Evolutionary conservation across 2,329 filamentous ascomycete species (phyloP).

Genomic region (Colletotrichum plurivorum): DNA sequence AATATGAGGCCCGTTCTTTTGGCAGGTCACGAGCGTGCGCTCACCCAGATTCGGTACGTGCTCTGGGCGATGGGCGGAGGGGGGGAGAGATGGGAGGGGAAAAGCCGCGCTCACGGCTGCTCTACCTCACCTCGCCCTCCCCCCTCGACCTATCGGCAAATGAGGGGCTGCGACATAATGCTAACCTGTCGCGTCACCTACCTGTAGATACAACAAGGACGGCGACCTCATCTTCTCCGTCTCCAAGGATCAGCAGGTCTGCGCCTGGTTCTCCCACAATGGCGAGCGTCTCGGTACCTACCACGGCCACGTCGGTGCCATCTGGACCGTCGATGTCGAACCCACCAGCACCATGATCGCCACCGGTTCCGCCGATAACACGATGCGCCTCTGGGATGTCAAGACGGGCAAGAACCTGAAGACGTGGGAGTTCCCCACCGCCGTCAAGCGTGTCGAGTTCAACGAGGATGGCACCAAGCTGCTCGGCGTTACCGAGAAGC

Average conservation of each 20-base stretch:
- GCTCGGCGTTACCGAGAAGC: slow-evolving; percentile 97
- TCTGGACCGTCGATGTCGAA: slow-evolving; percentile 99
- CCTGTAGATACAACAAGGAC: slow-evolving; percentile 85
- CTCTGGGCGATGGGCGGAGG: not conserved
- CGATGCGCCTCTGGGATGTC: slow-evolving; percentile 96
- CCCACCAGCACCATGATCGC: slow-evolving; percentile 92
- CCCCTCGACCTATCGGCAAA: not conserved
- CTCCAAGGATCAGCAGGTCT: slow-evolving; percentile 96
- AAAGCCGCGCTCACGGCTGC: not conserved
- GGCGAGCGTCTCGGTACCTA: slow-evolving; percentile 98
- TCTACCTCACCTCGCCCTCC: slow-evolving; percentile 1
- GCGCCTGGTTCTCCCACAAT: slow-evolving; percentile 97
- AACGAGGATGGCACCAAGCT: slow-evolving; percentile 92
- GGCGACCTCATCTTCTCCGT: slow-evolving; percentile 97
- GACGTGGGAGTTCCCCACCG: slow-evolving; percentile 97
- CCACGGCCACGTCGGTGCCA: slow-evolving; percentile 95
- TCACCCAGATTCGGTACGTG: slow-evolving; percentile 90
- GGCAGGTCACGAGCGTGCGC: slow-evolving; percentile 94
- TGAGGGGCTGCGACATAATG: slow-evolving; percentile 18
- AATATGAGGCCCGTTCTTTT: slow-evolving; percentile 97
- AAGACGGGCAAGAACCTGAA: slow-evolving; percentile 93
- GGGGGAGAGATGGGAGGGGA: slow-evolving; percentile 24
- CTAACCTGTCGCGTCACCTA: slow-evolving; percentile 26
- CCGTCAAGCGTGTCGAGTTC: slow-evolving; percentile 98
- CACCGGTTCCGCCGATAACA: slow-evolving; percentile 97